Conservation (phyloP, 1,139 yeast genomes). For the Yamadazyma diddensiae region DNA sequence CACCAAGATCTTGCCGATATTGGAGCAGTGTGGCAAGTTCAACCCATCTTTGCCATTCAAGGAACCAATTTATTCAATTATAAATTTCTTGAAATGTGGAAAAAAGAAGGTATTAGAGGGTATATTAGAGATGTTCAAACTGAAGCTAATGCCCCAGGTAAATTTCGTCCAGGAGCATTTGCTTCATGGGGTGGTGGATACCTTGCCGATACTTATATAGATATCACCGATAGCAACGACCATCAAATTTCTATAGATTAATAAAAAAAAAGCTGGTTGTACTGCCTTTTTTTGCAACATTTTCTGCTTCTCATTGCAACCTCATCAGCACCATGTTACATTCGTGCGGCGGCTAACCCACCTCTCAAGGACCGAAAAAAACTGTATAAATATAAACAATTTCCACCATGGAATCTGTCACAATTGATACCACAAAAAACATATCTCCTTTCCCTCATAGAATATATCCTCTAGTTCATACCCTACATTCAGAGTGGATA, state of each 20-base stretch:
- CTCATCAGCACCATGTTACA: slow-evolving; percentile 1
- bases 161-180: slow-evolving; percentile 9
- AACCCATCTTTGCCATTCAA: slow-evolving; percentile 20
- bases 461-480: slow-evolving; percentile 21
- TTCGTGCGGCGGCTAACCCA: no score
- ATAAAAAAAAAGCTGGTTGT: neutral
- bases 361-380: no score
- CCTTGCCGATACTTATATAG: slow-evolving; percentile 10
- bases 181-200: slow-evolving; percentile 10
- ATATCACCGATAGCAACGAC: slow-evolving; percentile 11
- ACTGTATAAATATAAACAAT: slow-evolving; percentile 1
- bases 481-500: slow-evolving; percentile 37
- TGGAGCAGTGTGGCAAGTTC: slow-evolving; percentile 43
- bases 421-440: no score
- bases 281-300: no score
- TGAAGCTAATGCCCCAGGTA: slow-evolving; percentile 8
- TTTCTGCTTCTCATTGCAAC: no score
- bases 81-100: slow-evolving; percentile 18
- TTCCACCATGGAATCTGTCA: no score
- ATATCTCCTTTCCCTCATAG: no score
- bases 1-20: slow-evolving; percentile 53
- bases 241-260: slow-evolving; percentile 11
- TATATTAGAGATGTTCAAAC: slow-evolving; percentile 18
- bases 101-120: slow-evolving; percentile 18
- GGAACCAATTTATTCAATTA: slow-evolving; percentile 15